Conservation (phyloP, 768 basidiomycete genomes). For the Hericium rajendrae region DNA sequence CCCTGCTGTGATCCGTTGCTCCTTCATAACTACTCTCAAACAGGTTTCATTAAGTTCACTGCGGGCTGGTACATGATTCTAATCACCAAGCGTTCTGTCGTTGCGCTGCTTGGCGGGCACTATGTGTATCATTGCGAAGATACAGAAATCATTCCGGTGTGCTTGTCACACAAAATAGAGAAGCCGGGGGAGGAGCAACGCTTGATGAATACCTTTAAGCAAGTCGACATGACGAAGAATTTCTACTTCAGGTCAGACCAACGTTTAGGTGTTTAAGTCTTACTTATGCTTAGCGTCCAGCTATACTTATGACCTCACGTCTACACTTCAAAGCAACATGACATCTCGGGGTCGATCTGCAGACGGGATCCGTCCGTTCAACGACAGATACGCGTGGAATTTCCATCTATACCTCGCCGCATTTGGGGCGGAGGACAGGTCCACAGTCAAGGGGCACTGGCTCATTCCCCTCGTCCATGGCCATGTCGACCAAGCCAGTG, state of each 20-base stretch:
- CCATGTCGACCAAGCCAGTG: constrained; percentile 97
- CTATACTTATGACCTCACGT: constrained; percentile 94
- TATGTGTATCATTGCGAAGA: constrained; percentile 95
- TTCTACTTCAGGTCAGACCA: constrained; percentile 83
- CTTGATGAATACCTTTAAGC: constrained; percentile 84
- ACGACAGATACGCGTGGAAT: constrained; percentile 93
- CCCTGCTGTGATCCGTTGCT: neutral
- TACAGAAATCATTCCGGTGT: constrained; percentile 74
- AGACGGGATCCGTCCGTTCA: constrained; percentile 53
- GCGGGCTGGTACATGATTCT: constrained; percentile 95
- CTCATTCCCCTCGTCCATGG: constrained; percentile 88
- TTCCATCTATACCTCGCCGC: constrained; percentile 72
- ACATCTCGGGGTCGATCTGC: constrained; percentile 41
- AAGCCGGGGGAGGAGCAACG: constrained; percentile 84
- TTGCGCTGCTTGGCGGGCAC: constrained; percentile 90
- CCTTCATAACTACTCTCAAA: neutral
- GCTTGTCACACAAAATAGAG: constrained; percentile 74
- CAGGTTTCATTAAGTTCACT: constrained; percentile 90
- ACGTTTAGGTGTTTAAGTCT: neutral
- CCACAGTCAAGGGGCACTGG: constrained; percentile 61
- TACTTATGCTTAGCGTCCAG: constrained; percentile 27
- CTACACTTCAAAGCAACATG: constrained; percentile 89
- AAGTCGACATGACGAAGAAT: constrained; percentile 97
- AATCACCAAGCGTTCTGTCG: constrained; percentile 82
- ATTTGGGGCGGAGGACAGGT: constrained; percentile 36